These are phyloP conservation scores for Jatropha multifida DNA, from an alignment of 441 rosid species.

Conservation along the genomic window DNA sequence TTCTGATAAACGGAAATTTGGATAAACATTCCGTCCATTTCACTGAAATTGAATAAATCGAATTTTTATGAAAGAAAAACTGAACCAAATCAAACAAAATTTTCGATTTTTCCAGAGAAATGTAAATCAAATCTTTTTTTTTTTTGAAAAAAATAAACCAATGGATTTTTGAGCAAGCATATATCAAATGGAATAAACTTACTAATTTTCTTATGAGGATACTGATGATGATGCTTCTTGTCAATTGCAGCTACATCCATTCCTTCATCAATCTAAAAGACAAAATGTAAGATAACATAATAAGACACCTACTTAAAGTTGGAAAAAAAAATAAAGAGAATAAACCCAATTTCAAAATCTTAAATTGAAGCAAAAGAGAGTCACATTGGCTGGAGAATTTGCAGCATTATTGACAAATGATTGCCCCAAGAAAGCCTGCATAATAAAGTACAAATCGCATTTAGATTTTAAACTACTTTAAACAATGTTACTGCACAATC, in stretches of 20 bases:
- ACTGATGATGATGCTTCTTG: conserved; percentile 18
- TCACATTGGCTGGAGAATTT: conserved; percentile 19
- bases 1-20: too few species aligned
- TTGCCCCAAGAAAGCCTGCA: conserved; percentile 31
- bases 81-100: too few species aligned
- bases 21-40: too few species aligned
- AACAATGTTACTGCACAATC: background rate
- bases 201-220: conserved; percentile 37
- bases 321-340: too few species aligned
- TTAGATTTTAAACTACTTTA: background rate
- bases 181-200: background rate
- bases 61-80: background rate
- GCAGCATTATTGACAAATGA: conserved; percentile 12
- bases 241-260: conserved; percentile 13
- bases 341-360: background rate
- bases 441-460: background rate
- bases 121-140: too few species aligned
- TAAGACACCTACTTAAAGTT: background rate
- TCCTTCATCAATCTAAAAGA: conserved; percentile 29
- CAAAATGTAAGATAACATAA: background rate
- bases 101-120: too few species aligned
- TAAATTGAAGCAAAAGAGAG: background rate
- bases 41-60: too few species aligned
- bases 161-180: background rate
- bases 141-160: too few species aligned